Evolutionary conservation across 108 stramenopile genomes (phyloP).

Genomic region (Cyclotella atomus): DNA sequence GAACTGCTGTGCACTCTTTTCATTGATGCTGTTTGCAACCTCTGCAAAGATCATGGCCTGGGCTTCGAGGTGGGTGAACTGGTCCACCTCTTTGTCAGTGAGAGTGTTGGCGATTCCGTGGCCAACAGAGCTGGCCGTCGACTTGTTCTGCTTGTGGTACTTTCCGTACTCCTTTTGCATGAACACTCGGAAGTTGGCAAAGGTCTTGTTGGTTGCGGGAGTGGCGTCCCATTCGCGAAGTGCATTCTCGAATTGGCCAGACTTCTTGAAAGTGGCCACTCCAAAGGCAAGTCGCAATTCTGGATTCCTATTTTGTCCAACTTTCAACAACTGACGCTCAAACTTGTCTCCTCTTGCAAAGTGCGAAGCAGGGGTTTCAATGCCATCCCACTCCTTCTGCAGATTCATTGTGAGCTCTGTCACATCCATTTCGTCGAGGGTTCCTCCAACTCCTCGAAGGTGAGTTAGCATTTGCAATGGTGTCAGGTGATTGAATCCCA

Average conservation of each 20-base stretch:
- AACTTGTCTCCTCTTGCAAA: conserved; percentile 17
- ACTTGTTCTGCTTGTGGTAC: conserved; percentile 8
- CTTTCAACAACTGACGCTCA: conserved; percentile 8
- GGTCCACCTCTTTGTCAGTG: conserved; percentile 4
- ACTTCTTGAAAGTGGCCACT: conserved; percentile 6
- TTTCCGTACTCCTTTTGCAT: conserved; percentile 10
- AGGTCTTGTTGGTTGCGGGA: not conserved
- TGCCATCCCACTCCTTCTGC: conserved; percentile 1
- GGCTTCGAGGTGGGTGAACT: conserved; percentile 11
- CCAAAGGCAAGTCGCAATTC: conserved; percentile 11
- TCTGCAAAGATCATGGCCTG: conserved; percentile 1
- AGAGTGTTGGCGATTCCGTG: conserved; percentile 11
- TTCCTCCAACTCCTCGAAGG: not conserved
- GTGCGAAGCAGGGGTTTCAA: conserved; percentile 1
- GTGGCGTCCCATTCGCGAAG: conserved; percentile 18
- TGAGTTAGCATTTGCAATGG: conserved; percentile 2
- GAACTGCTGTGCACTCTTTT: conserved; percentile 3
- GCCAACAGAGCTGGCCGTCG: not conserved
- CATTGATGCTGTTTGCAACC: conserved; percentile 11
- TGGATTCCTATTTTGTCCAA: not conserved
- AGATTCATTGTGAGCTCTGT: not conserved
- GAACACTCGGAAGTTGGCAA: conserved; percentile 11
- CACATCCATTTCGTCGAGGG: conserved; percentile 11
- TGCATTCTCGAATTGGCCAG: conserved; percentile 13
- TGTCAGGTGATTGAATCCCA: not conserved